These are phyloP conservation scores for Jacaranda copaia DNA, from an alignment of 257 asterid genomes.

Conservation along the genomic window DNA sequence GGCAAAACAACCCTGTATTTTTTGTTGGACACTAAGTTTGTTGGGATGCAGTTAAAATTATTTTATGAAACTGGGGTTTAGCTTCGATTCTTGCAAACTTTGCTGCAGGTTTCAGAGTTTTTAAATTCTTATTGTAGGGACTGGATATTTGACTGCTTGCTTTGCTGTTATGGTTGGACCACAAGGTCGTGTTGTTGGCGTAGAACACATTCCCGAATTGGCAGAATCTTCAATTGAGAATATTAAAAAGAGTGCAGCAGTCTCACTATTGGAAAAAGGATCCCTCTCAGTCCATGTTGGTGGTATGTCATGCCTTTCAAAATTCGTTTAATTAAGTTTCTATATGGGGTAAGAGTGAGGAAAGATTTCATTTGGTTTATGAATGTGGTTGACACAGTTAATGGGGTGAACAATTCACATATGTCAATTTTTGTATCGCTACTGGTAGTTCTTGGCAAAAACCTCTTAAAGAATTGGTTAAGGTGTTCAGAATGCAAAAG, in stretches of 20 bases:
- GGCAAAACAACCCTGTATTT: background rate
- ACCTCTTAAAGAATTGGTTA: background rate
- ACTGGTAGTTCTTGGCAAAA: background rate
- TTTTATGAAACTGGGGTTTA: background rate
- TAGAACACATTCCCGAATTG: conserved; percentile 94
- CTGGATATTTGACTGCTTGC: conserved; percentile 95
- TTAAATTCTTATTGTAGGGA: conserved; percentile 53
- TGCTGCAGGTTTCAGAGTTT: conserved; percentile 10
- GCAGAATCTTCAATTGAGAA: conserved; percentile 66
- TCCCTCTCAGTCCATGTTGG: conserved; percentile 70
- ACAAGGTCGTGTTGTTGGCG: conserved; percentile 82
- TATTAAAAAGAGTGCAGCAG: conserved; percentile 79
- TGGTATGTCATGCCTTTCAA: conserved; percentile 55
- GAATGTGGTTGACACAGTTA: background rate
- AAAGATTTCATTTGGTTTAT: background rate
- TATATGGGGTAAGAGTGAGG: background rate
- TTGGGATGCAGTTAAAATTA: background rate
- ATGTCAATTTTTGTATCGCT: background rate
- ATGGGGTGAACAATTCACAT: background rate
- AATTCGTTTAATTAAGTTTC: background rate
- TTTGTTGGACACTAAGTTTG: background rate
- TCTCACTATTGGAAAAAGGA: conserved; percentile 73
- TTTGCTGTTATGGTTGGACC: conserved; percentile 93
- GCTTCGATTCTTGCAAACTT: conserved; percentile 21
- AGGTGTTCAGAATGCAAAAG: background rate